Evolutionary conservation across 768 basidiomycete genomes (phyloP).

Genomic region (Leccinum subgranulosum): DNA sequence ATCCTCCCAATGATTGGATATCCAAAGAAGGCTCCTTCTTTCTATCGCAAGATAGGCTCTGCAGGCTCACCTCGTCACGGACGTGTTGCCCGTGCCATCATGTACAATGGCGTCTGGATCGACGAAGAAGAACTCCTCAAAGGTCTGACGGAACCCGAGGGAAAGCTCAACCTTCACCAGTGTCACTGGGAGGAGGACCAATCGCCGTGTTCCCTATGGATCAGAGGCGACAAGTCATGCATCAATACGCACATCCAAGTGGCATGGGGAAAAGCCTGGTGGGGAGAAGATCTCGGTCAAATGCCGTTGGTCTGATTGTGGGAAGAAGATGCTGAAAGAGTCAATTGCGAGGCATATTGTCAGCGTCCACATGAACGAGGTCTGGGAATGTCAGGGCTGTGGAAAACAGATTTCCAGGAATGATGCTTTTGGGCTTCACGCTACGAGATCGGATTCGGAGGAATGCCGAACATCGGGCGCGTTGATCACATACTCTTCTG

Average conservation of each 20-base stretch:
- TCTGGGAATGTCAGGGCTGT: slow-evolving; percentile 15
- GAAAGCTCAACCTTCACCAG: slow-evolving; percentile 3
- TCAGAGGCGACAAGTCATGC: slow-evolving; percentile 13
- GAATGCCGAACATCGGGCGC: slow-evolving; percentile 8
- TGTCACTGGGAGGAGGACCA: slow-evolving; percentile 13
- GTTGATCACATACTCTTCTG: slow-evolving; percentile 8
- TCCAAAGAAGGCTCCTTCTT: background rate
- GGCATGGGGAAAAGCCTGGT: slow-evolving; percentile 11
- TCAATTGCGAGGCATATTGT: slow-evolving; percentile 19
- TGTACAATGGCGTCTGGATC: slow-evolving; percentile 6
- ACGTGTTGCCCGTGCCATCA: slow-evolving; percentile 1
- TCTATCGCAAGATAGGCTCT: background rate
- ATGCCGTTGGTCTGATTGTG: slow-evolving; percentile 17
- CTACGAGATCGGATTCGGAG: background rate
- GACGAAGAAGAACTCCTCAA: slow-evolving; percentile 14
- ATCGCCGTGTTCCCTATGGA: slow-evolving; percentile 12
- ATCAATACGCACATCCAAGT: slow-evolving; percentile 15
- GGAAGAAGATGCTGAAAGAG: slow-evolving; percentile 20
- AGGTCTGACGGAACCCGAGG: background rate
- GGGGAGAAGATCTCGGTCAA: slow-evolving; percentile 4
- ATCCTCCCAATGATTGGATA: background rate
- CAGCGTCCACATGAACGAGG: slow-evolving; percentile 13
- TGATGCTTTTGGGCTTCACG: slow-evolving; percentile 12
- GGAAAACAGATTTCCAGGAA: slow-evolving; percentile 7
- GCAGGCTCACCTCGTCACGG: background rate